These are phyloP conservation scores for Apiotrichum gamsii DNA, from an alignment of 1,284 basidiomycete species.

Conservation along the genomic window DNA sequence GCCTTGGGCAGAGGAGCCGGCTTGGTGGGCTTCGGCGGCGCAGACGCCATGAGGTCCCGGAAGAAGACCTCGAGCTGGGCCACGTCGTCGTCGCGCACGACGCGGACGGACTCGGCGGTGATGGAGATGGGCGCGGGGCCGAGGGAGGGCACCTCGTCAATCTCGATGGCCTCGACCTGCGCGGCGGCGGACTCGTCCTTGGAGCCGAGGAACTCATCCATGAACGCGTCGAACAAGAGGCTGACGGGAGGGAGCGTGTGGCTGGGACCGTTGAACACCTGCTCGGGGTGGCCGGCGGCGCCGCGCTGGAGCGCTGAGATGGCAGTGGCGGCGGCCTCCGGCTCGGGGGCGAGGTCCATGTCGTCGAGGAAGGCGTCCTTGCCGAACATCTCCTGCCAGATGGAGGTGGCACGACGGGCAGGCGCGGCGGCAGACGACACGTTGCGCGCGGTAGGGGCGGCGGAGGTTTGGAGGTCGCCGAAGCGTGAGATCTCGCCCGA, in stretches of 20 bases:
- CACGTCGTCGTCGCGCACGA: constrained; percentile 14
- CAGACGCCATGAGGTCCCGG: constrained; percentile 4
- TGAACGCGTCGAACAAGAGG: constrained; percentile 65
- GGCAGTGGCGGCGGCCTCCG: constrained; percentile 11
- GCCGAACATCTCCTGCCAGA: constrained; percentile 50
- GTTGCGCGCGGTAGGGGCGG: constrained; percentile 8
- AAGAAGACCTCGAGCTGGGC: constrained; percentile 15
- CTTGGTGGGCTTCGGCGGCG: neutral
- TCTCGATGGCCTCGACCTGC: constrained; percentile 2
- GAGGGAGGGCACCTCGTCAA: neutral
- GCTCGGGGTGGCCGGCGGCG: constrained; percentile 32
- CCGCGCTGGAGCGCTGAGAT: constrained; percentile 24
- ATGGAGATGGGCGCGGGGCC: neutral
- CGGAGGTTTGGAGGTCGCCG: constrained; percentile 25
- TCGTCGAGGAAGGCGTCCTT: constrained; percentile 44
- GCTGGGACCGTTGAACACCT: constrained; percentile 65
- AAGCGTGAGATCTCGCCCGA: constrained; percentile 39
- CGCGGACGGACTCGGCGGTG: constrained; percentile 3
- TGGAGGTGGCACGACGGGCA: constrained; percentile 21
- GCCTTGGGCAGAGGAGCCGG: neutral
- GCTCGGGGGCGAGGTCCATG: constrained; percentile 9
- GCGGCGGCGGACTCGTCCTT: constrained; percentile 3
- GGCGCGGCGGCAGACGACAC: neutral
- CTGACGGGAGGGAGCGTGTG: constrained; percentile 75
- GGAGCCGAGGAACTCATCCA: constrained; percentile 58